Conservation (phyloP, 1,284 basidiomycete genomes). For the Abortiporus biennis region DNA sequence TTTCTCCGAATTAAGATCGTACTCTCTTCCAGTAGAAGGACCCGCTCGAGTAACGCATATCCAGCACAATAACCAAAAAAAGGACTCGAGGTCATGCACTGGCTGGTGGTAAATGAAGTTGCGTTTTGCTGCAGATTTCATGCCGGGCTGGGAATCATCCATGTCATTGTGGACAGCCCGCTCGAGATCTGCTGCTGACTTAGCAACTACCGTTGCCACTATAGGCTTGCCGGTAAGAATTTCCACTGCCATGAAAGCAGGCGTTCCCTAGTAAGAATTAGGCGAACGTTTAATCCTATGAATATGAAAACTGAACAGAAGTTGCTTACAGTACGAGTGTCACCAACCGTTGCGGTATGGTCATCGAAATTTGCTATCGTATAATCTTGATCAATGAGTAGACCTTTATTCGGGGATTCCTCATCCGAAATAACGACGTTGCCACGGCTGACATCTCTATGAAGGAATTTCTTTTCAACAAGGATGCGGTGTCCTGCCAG, state of each 20-base stretch:
- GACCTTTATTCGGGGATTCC: background rate
- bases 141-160: too few species aligned
- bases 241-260: too few species aligned
- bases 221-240: too few species aligned
- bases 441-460: background rate
- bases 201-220: too few species aligned
- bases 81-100: background rate
- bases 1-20: too few species aligned
- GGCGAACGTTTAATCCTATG: too few species aligned
- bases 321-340: background rate
- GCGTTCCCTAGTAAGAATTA: too few species aligned
- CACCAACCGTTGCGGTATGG: background rate
- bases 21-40: background rate
- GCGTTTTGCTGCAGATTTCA: background rate
- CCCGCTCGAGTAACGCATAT: background rate
- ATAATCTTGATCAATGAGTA: background rate
- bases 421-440: background rate
- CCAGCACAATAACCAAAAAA: background rate
- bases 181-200: too few species aligned
- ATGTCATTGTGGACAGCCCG: background rate
- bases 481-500: background rate
- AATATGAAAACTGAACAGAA: too few species aligned
- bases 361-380: too few species aligned
- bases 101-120: background rate
- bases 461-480: background rate